Percentiles rank a stretch among this genome's conserved stretches.
Evolutionary conservation across 169 alveolate genomes (phyloP).

Genomic region (Plasmodium coatneyi): DNA sequence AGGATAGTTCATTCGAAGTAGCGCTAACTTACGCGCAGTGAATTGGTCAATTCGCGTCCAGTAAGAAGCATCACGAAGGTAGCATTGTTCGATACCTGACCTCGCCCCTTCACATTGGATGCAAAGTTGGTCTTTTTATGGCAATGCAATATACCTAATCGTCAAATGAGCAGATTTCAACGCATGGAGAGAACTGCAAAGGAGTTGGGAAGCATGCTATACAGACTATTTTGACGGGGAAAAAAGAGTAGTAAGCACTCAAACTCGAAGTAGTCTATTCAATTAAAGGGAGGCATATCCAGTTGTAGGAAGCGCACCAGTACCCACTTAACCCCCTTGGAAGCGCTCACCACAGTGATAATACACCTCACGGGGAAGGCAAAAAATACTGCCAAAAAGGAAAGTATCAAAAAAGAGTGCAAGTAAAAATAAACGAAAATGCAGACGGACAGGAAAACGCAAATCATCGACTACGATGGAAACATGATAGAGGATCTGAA

Average conservation of each 20-base stretch:
- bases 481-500: constrained; percentile 56
- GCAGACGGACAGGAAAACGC: constrained; percentile 17
- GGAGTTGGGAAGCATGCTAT: neutral
- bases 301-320: no score
- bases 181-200: neutral
- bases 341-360: neutral
- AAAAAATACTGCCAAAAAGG: neutral
- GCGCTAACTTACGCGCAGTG: neutral
- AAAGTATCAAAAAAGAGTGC: neutral
- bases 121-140: neutral
- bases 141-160: neutral
- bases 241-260: neutral
- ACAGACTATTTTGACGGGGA: neutral
- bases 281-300: no score
- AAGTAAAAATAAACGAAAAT: neutral
- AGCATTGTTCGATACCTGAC: no score
- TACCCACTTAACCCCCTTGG: neutral
- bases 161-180: neutral
- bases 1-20: neutral
- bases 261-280: no score
- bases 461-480: constrained; percentile 74
- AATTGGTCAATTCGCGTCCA: neutral
- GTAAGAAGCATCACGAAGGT: neutral
- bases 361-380: neutral
- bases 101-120: neutral